Evolutionary conservation across 2,329 filamentous ascomycete species (phyloP), one percentile per base, ranked within the genome.

Genomic region (Diplodia mutila): DNA sequence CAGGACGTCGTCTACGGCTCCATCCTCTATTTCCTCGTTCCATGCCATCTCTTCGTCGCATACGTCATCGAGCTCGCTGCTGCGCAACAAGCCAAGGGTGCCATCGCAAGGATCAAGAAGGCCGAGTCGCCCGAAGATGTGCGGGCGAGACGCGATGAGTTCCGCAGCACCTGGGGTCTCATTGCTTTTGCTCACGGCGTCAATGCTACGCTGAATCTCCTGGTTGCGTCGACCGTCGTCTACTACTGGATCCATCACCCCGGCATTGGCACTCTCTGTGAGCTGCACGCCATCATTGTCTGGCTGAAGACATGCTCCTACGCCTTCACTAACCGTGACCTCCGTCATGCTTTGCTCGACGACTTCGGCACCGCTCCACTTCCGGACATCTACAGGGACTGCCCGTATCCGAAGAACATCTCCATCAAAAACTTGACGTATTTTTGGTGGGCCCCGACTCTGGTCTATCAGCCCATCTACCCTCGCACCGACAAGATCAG

Each of bases 281-380:
- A 98, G 79, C 81, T 97, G 69, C 95, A 99, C 77, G 93, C 94
- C 70, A 89, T 98, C 74, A 91, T 98, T 66, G 94, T 98, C 61
- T 97, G 94, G 90, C 86, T 99, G 74, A 99, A 99, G 83, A 94
- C 91, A 37, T 92, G 93, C 71, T 97, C 94, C 0, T 99, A 98
- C 76, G 95, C 94, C 27, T 91, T 98, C 74, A 98, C 95, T 29
- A 99, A 99, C 79, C 90, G 95, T 71, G 95, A 99, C 77, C 87
- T 99, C 39, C 91, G 95, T 49, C 93, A 97, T 76, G 93, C 94
- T 21, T 92, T 93, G 76, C 85, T 98, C 25, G 91, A 96, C 75
- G 59, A 67, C n/a, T 32, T 42, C 12, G 34, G 48, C 27, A 42
- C 59, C 11, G 39, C 66, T 32, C 91, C 93, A 66, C 83, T 97